Conservation (phyloP, 1,284 basidiomycete species). For the Amylostereum areolatum region DNA sequence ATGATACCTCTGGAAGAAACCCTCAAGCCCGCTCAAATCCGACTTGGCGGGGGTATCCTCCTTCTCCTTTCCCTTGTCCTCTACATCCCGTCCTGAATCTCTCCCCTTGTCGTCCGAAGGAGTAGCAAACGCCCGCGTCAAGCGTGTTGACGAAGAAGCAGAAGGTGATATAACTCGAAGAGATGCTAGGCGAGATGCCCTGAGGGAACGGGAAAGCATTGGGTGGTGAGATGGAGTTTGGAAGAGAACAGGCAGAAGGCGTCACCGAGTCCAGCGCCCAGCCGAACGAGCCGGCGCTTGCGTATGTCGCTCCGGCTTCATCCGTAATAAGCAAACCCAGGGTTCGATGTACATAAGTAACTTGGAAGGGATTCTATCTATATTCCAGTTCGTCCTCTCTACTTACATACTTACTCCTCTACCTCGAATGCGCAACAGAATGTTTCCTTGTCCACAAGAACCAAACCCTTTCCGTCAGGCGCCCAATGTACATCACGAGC, state of each 20-base stretch:
- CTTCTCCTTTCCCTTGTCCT: conserved; percentile 19
- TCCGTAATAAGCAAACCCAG: too few species aligned
- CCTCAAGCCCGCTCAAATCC: conserved; percentile 57
- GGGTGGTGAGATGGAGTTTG: conserved; percentile 9
- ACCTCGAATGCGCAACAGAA: conserved; percentile 86
- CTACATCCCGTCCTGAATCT: conserved; percentile 20
- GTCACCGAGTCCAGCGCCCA: too few species aligned
- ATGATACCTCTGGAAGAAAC: conserved; percentile 74
- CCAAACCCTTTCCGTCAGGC: conserved; percentile 76
- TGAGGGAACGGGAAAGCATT: conserved; percentile 39
- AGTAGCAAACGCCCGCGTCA: conserved; percentile 35
- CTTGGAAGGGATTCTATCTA: too few species aligned
- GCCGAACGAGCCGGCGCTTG: too few species aligned
- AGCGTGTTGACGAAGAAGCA: conserved; percentile 14
- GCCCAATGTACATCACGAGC: conserved; percentile 67
- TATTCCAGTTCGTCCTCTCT: not conserved
- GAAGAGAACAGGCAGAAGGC: not conserved
- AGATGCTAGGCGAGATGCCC: conserved; percentile 30
- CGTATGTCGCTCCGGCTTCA: too few species aligned
- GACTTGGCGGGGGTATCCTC: conserved; percentile 24
- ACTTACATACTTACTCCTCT: conserved; percentile 30
- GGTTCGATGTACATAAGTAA: too few species aligned
- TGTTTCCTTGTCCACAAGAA: conserved; percentile 63
- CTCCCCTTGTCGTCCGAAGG: conserved; percentile 29
- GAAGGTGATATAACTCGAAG: conserved; percentile 27